Evolutionary conservation across 2,329 filamentous ascomycete species (phyloP).

Genomic region (Fusarium globosum): DNA sequence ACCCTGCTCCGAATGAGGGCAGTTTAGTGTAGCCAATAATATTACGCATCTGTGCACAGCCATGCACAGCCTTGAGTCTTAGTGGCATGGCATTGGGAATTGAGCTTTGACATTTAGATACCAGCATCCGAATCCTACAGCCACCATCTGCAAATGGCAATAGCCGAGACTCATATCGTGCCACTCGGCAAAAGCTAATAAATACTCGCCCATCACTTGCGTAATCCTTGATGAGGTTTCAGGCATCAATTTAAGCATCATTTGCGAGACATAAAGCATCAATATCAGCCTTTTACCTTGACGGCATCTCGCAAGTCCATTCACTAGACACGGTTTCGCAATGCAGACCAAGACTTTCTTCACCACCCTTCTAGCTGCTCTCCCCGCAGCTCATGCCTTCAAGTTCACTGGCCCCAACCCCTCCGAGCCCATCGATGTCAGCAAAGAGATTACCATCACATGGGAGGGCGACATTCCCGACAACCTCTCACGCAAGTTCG

Average conservation of each 20-base stretch:
- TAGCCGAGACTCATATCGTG: background rate
- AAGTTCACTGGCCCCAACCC: slow-evolving; percentile 3
- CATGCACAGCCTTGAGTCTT: background rate
- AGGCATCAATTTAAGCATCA: background rate
- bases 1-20: background rate
- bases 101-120: background rate
- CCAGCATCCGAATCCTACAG: background rate
- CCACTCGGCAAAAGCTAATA: background rate
- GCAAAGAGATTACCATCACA: background rate
- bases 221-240: background rate
- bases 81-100: background rate
- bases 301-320: background rate
- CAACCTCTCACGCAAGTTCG: background rate
- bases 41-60: background rate
- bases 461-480: background rate
- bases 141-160: background rate
- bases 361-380: background rate
- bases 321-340: too few species aligned
- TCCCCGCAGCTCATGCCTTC: background rate
- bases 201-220: background rate
- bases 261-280: background rate
- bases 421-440: background rate
- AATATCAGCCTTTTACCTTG: too few species aligned
- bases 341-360: background rate
- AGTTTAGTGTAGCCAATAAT: background rate